Evolutionary conservation across 331 rosid genomes (phyloP), one percentile per base, ranked within the genome.

Genomic region (Dryas integrifolia): DNA sequence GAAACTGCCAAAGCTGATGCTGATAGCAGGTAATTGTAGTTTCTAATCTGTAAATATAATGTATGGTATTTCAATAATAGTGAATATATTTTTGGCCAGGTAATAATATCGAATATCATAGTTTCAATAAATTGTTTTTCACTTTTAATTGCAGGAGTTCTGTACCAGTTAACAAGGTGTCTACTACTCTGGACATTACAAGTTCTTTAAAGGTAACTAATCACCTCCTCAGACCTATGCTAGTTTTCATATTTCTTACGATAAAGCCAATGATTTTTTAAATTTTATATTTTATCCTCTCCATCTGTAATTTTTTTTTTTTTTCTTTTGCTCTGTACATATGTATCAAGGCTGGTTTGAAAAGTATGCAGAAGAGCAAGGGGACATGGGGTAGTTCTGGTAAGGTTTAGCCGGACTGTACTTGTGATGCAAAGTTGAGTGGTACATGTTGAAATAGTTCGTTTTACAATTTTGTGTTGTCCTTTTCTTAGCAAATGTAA

Each of bases 181-280:
- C 73, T n/a, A 72, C 79, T 45, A 72, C 79, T 45, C 40, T 63
- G 16, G 80, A 75, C 69, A 56, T 60, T 65, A n/a, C 69, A 44
- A 77, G 46, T 74, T 71, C 67, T 65, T 59, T 71, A 5, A 88
- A 84, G 96, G 98, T 92, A 83, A 60, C 64, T 7, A 14, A 58
- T 30, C 45, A 48, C 38, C 70, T 76, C 39, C 56, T 7, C 24
- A 39, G 40, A 67, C 48, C 26, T 74, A 75, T 75, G 30, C 60
- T 40, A 45, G 14, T 58, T 11, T 7, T 49, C 14, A 16, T 11
- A 52, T 4, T 61, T 49, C 18, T 47, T 45, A 7, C 13, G 18
- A 72, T 43, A 18, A 39, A 7, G 35, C 35, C 26, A 51, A 13
- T 7, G 7, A 6, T 12, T 16, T 0, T 71, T 52, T 24, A 50